Evolutionary conservation across 306 rosid species (phyloP), one percentile per base, ranked within the genome.

Genomic region (Hylodesmum podocarpum): DNA sequence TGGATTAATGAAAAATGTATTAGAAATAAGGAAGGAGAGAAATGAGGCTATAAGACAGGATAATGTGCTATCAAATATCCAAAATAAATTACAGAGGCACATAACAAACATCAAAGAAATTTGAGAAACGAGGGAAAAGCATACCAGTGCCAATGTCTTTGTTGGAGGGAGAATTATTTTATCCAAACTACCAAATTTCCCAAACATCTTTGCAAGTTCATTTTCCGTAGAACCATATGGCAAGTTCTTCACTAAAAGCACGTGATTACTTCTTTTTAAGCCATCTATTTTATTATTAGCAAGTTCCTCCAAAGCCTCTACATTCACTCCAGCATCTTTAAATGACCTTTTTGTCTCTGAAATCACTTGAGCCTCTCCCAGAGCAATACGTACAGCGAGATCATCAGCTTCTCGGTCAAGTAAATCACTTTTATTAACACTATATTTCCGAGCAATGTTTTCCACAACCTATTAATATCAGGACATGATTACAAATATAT

Each of bases 141-240:
- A 71, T 93, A 92, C 99, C 99, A 95, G 73, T 37, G 99, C 99
- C 86, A 95, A 66, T 37, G 91, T 90, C 88, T 92, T 95, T 25
- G 92, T 90, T 47, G 89, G 87, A 62, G 97, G 99, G 68, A 92
- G 93, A 77, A 95, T 81, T 72, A 92, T 84, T 81, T 90, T 95
- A 59, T 95, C 97, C 91, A 95, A 77, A 83, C 89, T 86, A 74
- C 99, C 97, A 84, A 87, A 90, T 84, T 84, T 88, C 75, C 92
- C 89, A 39, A 95, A 92, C 97, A 92, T 88, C 82, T 87, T 80
- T 50, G 82, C 84, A 57, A 92, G 88, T 83, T 91, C 99, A 81
- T 78, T 79, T 87, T 95, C 93, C 10, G 97, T 89, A 66, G 97
- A 88, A 78, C 92, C 96, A 78, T 89, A 90, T 6, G 97, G 97